Evolutionary conservation across 1,284 basidiomycete genomes (phyloP).

Genomic region (Ceratobasidium sp.): DNA sequence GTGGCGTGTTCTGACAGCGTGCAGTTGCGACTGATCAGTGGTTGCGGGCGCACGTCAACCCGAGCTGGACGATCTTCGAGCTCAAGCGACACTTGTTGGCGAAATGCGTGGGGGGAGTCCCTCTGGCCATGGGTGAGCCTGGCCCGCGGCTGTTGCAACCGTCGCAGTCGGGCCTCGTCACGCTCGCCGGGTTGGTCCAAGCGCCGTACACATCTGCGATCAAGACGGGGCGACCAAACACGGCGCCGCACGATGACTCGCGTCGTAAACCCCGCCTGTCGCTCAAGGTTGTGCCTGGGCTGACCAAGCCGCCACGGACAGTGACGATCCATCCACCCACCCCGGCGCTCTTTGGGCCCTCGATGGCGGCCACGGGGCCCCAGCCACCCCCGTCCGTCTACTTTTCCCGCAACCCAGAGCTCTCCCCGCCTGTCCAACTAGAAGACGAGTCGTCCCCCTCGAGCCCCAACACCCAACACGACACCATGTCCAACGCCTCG

Average conservation of each 20-base stretch:
- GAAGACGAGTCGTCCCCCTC: slow-evolving; percentile 6
- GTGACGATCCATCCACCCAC: slow-evolving; percentile 17
- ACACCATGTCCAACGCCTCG: neutral
- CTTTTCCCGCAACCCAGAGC: slow-evolving; percentile 16
- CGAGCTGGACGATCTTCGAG: slow-evolving; percentile 10
- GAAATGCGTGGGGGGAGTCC: slow-evolving; percentile 17
- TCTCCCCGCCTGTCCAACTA: slow-evolving; percentile 8
- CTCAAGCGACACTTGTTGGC: slow-evolving; percentile 26
- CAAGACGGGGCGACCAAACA: slow-evolving; percentile 16
- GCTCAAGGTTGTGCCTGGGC: slow-evolving; percentile 22
- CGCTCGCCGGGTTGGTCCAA: neutral
- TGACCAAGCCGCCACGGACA: slow-evolving; percentile 1
- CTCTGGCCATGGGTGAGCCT: neutral
- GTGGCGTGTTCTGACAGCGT: neutral
- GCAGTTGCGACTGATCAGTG: slow-evolving; percentile 26
- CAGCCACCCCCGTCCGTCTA: neutral
- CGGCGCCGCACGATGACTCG: slow-evolving; percentile 22
- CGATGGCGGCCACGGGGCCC: neutral
- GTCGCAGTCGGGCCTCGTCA: neutral
- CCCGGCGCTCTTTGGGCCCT: neutral
- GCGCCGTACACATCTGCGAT: neutral
- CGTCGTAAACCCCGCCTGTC: slow-evolving; percentile 11
- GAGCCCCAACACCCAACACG: slow-evolving; percentile 7
- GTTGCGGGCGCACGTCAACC: slow-evolving; percentile 22
- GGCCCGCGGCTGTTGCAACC: slow-evolving; percentile 5